These are phyloP conservation scores for Polytrichum commune DNA, from an alignment of 225 moss, liverwort and hornwort species.

Conservation along the genomic window DNA sequence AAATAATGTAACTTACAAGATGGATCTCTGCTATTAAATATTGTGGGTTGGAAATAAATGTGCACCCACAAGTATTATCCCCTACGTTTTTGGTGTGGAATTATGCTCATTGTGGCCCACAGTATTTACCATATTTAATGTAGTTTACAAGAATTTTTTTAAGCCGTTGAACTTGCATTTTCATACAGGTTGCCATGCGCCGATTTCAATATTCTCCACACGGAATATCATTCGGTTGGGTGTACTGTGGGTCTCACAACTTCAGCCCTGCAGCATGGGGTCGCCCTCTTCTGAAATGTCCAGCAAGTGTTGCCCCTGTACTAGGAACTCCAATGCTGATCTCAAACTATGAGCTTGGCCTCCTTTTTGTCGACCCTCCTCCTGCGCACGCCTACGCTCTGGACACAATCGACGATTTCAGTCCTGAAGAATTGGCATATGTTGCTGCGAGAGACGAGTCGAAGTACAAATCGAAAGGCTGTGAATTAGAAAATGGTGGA, in stretches of 20 bases:
- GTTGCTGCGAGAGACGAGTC: slow-evolving; percentile 3
- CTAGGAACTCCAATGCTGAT: slow-evolving; percentile 31
- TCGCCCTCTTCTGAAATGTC: slow-evolving; percentile 28
- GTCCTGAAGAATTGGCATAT: background rate
- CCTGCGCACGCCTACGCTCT: slow-evolving; percentile 1
- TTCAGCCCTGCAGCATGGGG: slow-evolving; percentile 64
- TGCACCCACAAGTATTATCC: too few species aligned
- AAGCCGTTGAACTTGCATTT: background rate
- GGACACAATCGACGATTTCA: background rate
- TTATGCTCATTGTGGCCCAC: too few species aligned
- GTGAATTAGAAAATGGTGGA: background rate
- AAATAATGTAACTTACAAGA: too few species aligned
- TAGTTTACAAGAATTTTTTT: too few species aligned
- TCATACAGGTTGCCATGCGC: slow-evolving; percentile 40
- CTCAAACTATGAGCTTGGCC: slow-evolving; percentile 51
- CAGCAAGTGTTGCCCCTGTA: slow-evolving; percentile 20
- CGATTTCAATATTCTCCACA: slow-evolving; percentile 34
- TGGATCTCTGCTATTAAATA: too few species aligned
- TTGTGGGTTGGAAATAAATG: too few species aligned
- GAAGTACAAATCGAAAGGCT: background rate
- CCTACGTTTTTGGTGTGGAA: too few species aligned
- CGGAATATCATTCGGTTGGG: slow-evolving; percentile 40
- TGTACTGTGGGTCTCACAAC: slow-evolving; percentile 54
- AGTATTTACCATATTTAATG: too few species aligned
- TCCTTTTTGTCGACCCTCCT: slow-evolving; percentile 46